phyloP scores from a whole-genome alignment of 78 protist genomes.

The Isochrysis galbana region DNA sequence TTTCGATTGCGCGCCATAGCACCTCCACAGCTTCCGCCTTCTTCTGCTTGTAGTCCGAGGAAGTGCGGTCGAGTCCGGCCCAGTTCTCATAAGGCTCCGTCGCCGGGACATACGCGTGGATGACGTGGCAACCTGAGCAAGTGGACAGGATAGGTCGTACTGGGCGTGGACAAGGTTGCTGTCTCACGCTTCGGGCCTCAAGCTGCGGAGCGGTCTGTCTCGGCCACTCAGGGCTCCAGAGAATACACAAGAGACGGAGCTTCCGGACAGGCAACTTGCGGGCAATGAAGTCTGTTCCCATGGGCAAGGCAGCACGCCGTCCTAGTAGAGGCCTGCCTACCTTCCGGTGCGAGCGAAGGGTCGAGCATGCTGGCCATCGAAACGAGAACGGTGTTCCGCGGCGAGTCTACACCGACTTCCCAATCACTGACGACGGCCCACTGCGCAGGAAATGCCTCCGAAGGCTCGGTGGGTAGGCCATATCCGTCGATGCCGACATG shows the following conservation, averaged over 20 bases:
- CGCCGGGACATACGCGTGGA: slow-evolving; percentile 18
- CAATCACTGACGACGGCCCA: slow-evolving; percentile 16
- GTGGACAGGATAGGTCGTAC: too few species aligned
- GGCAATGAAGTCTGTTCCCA: too few species aligned
- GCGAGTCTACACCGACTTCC: slow-evolving; percentile 25
- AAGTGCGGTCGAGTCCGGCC: slow-evolving; percentile 11
- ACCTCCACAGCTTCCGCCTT: neutral
- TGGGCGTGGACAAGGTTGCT: too few species aligned
- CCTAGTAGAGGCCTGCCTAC: too few species aligned
- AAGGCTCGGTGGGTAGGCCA: neutral
- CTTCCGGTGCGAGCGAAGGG: slow-evolving; percentile 4
- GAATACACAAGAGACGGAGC: too few species aligned
- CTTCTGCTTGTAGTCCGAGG: neutral
- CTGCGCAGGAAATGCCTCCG: neutral
- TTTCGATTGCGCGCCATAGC: neutral
- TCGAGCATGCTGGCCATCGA: neutral
- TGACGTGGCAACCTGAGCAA: neutral
- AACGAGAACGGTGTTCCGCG: slow-evolving; percentile 9
- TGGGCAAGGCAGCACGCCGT: too few species aligned
- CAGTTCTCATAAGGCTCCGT: slow-evolving; percentile 44
- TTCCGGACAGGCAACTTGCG: too few species aligned
- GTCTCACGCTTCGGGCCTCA: too few species aligned
- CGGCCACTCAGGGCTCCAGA: too few species aligned
- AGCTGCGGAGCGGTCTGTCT: too few species aligned
- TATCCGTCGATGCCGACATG: slow-evolving; percentile 4